Percentiles rank a stretch among this genome's conserved stretches.
Evolutionary conservation across 1,139 yeast species (phyloP).

Genomic region (Blastobotrys petasosporus): DNA sequence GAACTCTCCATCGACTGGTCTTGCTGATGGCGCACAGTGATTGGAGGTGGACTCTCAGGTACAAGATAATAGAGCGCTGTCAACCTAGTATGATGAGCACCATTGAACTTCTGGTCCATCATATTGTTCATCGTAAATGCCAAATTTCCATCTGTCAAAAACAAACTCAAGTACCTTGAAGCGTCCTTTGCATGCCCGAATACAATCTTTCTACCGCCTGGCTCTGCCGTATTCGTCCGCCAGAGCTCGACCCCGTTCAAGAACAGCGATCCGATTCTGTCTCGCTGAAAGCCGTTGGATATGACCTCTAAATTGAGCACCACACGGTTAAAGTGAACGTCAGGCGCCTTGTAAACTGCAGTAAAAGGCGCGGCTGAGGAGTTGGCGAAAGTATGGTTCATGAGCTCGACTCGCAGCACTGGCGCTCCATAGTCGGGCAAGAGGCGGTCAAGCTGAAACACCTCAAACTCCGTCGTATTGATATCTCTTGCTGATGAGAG

Average conservation of each 20-base stretch:
- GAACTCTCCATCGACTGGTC: not conserved
- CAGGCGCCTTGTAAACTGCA: slow-evolving; percentile 39
- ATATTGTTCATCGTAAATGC: slow-evolving; percentile 63
- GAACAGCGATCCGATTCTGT: slow-evolving; percentile 66
- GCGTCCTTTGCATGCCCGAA: slow-evolving; percentile 56
- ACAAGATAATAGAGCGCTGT: slow-evolving; percentile 44
- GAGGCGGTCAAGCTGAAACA: slow-evolving; percentile 4
- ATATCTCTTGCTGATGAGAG: not conserved
- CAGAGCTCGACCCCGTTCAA: slow-evolving; percentile 64
- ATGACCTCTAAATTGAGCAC: slow-evolving; percentile 52
- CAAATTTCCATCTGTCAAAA: slow-evolving; percentile 39
- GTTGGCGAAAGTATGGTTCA: slow-evolving; percentile 48
- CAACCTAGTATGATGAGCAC: slow-evolving; percentile 52
- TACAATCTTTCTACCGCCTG: slow-evolving; percentile 44
- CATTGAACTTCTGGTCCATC: slow-evolving; percentile 50
- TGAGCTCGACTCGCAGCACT: slow-evolving; percentile 38
- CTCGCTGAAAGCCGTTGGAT: slow-evolving; percentile 69
- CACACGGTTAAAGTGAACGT: slow-evolving; percentile 50
- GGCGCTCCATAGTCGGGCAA: slow-evolving; percentile 33
- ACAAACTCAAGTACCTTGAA: slow-evolving; percentile 49
- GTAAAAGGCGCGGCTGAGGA: slow-evolving; percentile 54
- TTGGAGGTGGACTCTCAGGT: not conserved
- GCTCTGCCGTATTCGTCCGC: slow-evolving; percentile 85
- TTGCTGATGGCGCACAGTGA: not conserved
- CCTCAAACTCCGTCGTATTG: slow-evolving; percentile 7